Conservation (phyloP, 1,284 basidiomycete species). For the Ceratorhiza oryzae-sativae region DNA sequence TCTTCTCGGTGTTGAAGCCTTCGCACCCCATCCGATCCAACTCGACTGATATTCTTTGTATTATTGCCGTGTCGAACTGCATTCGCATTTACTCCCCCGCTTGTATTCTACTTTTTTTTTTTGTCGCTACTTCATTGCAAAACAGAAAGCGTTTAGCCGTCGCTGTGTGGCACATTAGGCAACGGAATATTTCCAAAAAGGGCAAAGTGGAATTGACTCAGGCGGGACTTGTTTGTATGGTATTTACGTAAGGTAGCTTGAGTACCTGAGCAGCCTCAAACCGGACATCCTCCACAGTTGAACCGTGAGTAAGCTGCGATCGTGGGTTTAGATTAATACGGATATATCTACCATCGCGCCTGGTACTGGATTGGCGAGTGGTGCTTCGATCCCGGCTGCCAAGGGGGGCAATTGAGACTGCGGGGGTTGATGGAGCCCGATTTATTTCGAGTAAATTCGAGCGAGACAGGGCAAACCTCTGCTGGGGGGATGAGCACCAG, state of each 20-base stretch:
- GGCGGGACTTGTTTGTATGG: conserved; percentile 12
- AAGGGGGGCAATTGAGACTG: neutral
- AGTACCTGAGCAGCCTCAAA: neutral
- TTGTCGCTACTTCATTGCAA: conserved; percentile 19
- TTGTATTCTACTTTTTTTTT: conserved; percentile 37
- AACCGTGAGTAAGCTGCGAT: neutral
- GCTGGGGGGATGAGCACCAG: too few relatives aligned
- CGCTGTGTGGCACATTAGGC: neutral
- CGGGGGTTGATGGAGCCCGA: conserved; percentile 9
- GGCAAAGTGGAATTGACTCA: too few relatives aligned
- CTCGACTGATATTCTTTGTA: conserved; percentile 38
- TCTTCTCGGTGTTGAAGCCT: neutral
- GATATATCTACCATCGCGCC: conserved; percentile 2
- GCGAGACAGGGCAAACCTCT: neutral
- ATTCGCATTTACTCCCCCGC: neutral
- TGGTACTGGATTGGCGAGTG: neutral
- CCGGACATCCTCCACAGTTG: conserved; percentile 7
- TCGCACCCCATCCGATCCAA: conserved; percentile 33
- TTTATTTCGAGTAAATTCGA: conserved; percentile 11
- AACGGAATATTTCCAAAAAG: neutral
- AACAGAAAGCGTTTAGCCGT: conserved; percentile 15
- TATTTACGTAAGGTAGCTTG: neutral
- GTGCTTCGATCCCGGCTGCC: neutral
- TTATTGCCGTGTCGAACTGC: conserved; percentile 25
- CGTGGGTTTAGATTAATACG: neutral